Conservation (phyloP, 768 basidiomycete species). For the Rhodotorula sphaerocarpa region DNA sequence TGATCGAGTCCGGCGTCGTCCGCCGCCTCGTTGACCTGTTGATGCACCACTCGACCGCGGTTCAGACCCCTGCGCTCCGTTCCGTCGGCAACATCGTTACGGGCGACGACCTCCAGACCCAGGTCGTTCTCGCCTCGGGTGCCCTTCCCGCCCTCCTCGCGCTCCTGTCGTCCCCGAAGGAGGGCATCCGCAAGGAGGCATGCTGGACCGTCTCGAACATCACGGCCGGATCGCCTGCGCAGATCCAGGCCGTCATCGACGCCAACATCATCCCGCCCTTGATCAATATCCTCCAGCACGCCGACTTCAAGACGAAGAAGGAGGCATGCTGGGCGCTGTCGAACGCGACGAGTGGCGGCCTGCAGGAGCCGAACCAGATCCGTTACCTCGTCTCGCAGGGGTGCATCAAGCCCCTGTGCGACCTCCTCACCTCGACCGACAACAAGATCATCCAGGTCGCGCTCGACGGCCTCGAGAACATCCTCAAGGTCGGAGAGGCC, state of each 20-base stretch:
- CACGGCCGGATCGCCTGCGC: slow-evolving; percentile 90
- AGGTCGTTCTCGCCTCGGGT: slow-evolving; percentile 96
- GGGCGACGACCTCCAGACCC: slow-evolving; percentile 97
- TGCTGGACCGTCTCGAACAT: slow-evolving; percentile 99
- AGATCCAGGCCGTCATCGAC: slow-evolving; percentile 95
- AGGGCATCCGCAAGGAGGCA: slow-evolving; percentile 97
- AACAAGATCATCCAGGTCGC: slow-evolving; percentile 98
- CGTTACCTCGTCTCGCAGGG: slow-evolving; percentile 96
- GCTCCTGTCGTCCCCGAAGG: slow-evolving; percentile 89
- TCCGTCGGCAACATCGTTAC: slow-evolving; percentile 99
- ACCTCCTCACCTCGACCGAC: slow-evolving; percentile 94
- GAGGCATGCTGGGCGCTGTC: slow-evolving; percentile 99
- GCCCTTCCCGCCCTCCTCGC: slow-evolving; percentile 89
- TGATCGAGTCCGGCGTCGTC: slow-evolving; percentile 96
- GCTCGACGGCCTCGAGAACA: slow-evolving; percentile 95
- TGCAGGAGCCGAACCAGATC: slow-evolving; percentile 93
- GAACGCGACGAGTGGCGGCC: slow-evolving; percentile 94
- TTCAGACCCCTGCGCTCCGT: slow-evolving; percentile 95
- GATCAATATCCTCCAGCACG: slow-evolving; percentile 93
- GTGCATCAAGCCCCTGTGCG: slow-evolving; percentile 97
- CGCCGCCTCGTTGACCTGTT: slow-evolving; percentile 93
- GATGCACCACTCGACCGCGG: slow-evolving; percentile 69
- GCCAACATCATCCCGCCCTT: slow-evolving; percentile 96
- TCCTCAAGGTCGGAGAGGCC: slow-evolving; percentile 91
- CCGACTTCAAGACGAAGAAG: slow-evolving; percentile 98